A percentile compares a stretch with the other conserved stretches of the same genome.
phyloP scores from a whole-genome alignment of 371 early-diverging fungal genomes.

The Syncephalastrum racemosum region DNA sequence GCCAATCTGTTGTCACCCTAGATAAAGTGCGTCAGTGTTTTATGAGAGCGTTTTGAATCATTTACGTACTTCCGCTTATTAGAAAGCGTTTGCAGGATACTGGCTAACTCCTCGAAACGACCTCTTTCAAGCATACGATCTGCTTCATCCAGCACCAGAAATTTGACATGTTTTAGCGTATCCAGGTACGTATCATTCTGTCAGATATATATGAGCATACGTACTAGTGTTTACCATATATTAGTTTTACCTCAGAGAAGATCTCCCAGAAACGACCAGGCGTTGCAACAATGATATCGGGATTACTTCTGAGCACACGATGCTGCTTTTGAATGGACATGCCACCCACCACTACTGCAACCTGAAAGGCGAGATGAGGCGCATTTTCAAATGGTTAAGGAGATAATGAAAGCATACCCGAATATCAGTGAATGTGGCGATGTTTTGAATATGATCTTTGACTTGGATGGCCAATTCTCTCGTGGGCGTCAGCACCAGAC shows the following conservation, averaged over 20 bases:
- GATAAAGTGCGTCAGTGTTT: background rate
- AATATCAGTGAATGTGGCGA: conserved; percentile 55
- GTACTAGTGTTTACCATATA: background rate
- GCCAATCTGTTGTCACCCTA: conserved; percentile 43
- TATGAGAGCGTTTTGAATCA: background rate
- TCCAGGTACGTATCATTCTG: conserved; percentile 58
- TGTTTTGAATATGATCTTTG: conserved; percentile 67
- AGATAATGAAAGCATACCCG: conserved; percentile 30
- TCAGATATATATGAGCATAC: background rate
- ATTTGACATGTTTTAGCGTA: conserved; percentile 52
- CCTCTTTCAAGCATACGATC: conserved; percentile 96
- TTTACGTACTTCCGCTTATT: conserved; percentile 44
- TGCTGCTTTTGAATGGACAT: conserved; percentile 92
- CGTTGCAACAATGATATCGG: conserved; percentile 95
- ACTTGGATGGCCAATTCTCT: conserved; percentile 94
- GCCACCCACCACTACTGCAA: conserved; percentile 87
- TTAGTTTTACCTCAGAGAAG: conserved; percentile 61
- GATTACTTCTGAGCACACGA: conserved; percentile 64
- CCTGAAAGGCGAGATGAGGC: conserved; percentile 19
- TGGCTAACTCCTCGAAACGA: conserved; percentile 80
- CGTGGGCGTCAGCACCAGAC: conserved; percentile 85
- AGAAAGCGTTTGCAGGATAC: conserved; percentile 61
- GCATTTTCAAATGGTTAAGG: background rate
- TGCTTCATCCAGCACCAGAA: conserved; percentile 96
- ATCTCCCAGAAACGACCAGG: conserved; percentile 98